Evolutionary conservation across 768 basidiomycete genomes (phyloP).

Genomic region (Calocybe indica): DNA sequence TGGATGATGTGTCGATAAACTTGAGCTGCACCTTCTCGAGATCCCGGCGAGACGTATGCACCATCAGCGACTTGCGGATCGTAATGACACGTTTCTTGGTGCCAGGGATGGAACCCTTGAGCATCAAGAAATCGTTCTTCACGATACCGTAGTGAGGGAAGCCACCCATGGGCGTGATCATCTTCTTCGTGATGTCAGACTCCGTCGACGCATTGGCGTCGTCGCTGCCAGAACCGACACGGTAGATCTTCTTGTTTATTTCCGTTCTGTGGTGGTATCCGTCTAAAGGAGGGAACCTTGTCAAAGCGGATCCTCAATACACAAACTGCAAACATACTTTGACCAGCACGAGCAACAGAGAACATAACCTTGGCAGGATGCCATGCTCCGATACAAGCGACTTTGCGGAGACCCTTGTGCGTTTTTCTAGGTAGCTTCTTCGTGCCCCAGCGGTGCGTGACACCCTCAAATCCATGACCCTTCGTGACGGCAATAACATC

Average conservation of each 20-base stretch:
- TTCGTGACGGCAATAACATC: constrained; percentile 98
- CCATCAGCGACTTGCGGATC: constrained; percentile 94
- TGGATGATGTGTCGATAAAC: constrained; percentile 98
- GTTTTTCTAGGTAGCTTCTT: constrained; percentile 99
- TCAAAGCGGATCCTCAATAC: neutral
- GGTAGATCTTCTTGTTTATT: constrained; percentile 99
- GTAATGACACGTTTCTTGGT: constrained; percentile 98
- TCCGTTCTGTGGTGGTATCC: constrained; percentile 97
- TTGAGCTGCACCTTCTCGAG: constrained; percentile 98
- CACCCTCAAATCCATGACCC: constrained; percentile 99
- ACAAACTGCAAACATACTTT: constrained; percentile 61
- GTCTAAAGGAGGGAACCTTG: constrained; percentile 37
- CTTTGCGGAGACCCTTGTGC: constrained; percentile 99
- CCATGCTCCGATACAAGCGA: constrained; percentile 98
- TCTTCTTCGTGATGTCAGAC: constrained; percentile 88
- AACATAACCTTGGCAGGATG: constrained; percentile 99
- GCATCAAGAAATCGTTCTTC: constrained; percentile 96
- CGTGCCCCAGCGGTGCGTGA: constrained; percentile 98
- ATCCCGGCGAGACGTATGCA: constrained; percentile 92
- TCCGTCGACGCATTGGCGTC: constrained; percentile 88
- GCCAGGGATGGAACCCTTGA: constrained; percentile 94
- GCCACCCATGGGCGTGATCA: constrained; percentile 96
- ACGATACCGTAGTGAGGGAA: constrained; percentile 99
- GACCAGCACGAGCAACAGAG: constrained; percentile 99
- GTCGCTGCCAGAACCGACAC: constrained; percentile 77